A percentile compares a stretch with the other conserved stretches of the same genome.
Conservation (phyloP, 176 grass and related monocot species). For the Carex parvula region DNA sequence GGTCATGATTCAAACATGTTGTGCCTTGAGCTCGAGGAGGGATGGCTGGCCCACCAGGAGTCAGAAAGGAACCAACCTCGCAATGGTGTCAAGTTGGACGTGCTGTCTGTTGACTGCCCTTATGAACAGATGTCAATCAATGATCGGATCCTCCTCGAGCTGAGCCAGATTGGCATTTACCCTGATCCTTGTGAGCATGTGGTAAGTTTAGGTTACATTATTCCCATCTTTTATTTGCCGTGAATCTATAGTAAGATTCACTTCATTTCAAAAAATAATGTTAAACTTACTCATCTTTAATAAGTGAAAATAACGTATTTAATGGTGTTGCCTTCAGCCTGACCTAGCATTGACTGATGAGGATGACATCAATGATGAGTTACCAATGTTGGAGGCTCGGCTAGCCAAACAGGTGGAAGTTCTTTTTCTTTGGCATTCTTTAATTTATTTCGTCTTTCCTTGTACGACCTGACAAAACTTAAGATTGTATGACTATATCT, state of each 20-base stretch:
- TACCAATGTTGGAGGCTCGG: slow-evolving; percentile 13
- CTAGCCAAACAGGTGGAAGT: slow-evolving; percentile 10
- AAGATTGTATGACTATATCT: background rate
- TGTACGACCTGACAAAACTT: background rate
- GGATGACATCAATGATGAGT: slow-evolving; percentile 14
- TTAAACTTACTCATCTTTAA: background rate
- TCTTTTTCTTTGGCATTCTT: background rate
- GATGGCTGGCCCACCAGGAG: slow-evolving; percentile 40
- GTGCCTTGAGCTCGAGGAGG: slow-evolving; percentile 35
- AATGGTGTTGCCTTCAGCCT: slow-evolving; percentile 19
- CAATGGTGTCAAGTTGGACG: slow-evolving; percentile 37
- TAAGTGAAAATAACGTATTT: slow-evolving; percentile 11
- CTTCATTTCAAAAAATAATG: background rate
- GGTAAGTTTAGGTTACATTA: slow-evolving; percentile 19
- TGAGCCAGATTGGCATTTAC: slow-evolving; percentile 55
- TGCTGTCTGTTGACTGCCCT: slow-evolving; percentile 35
- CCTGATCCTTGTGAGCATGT: slow-evolving; percentile 37
- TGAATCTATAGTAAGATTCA: slow-evolving; percentile 22
- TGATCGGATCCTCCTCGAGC: slow-evolving; percentile 60
- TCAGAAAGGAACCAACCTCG: slow-evolving; percentile 24
- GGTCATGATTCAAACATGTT: slow-evolving; percentile 45
- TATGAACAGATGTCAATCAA: slow-evolving; percentile 60
- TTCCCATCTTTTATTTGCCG: slow-evolving; percentile 20
- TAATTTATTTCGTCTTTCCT: background rate
- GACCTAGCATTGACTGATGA: background rate